Base-by-base conservation (phyloP, 2,329 filamentous ascomycete genomes). In the Plenodomus lindquistii region DNA sequence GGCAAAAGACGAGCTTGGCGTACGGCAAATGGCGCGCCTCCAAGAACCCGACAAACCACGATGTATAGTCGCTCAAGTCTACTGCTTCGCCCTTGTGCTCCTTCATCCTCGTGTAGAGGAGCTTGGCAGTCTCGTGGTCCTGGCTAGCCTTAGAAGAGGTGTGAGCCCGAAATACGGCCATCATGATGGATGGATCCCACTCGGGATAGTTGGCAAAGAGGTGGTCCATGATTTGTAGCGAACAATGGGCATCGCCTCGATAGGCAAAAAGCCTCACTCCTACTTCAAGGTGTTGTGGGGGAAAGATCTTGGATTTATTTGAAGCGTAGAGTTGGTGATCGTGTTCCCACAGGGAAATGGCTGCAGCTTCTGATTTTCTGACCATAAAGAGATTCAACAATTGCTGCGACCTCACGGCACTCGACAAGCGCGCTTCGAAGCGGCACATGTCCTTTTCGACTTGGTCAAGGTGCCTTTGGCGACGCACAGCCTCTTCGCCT, bases 1-100 rank as follows among this genome's bases (percentile, higher is more conserved):
- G 90, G 59, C 87, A 89, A 70, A 96, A 96, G 0, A 90, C 84
- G 44, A 84, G 83, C 45, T 93, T 79, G 1, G 89, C 89, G 50
- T 85, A 80, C 50, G 87, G 81, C 5, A 83, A 78, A 49, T 85
- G 79, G 44, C 84, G 82, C 6, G 83, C 80, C 18, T 85, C 78
- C 20, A 96, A 74, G 62, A 96, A 89, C 37, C 82, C 82, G 17
- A 86, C 80, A 39, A 87, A 85, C 29, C 92, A 80, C 51, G 81
- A 77, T 67, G 96, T 91, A 60, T 92, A 95, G 64, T 95, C 88
- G 16, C 84, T 75, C 63, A 92, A 85, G 2, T 77, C 81, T 74
- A 91, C 86, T 1, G 78, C 71, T 1, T 44, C 37, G 4, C 81
- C 84, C 2, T 91, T 76, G 5, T 81, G 77, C 20, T 78, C 74